Conservation (phyloP, 73 alveolate species). For the Tetrahymena malaccensis region DNA sequence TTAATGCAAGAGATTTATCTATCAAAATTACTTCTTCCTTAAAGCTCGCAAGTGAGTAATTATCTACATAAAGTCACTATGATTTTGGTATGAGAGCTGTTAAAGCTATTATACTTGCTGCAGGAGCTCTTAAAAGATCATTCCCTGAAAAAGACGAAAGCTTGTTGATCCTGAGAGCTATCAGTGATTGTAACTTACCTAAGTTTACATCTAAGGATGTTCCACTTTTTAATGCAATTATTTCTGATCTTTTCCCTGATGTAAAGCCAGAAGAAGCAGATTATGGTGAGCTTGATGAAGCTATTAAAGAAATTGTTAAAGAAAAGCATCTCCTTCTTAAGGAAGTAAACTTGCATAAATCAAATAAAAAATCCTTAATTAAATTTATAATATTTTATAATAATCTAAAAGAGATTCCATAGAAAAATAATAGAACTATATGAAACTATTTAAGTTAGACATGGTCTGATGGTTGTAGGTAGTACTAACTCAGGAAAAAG, state of each 20-base stretch:
- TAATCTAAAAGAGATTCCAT: constrained; percentile 63
- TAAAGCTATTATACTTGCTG: constrained; percentile 91
- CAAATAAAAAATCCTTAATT: background rate
- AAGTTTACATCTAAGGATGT: constrained; percentile 92
- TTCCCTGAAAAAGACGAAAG: constrained; percentile 79
- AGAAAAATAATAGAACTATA: constrained; percentile 82
- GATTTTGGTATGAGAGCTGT: constrained; percentile 99
- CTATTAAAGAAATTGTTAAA: constrained; percentile 50
- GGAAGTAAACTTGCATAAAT: background rate
- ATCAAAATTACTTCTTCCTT: constrained; percentile 78
- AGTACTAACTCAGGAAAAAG: constrained; percentile 93
- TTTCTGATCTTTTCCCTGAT: constrained; percentile 92
- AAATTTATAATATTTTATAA: background rate
- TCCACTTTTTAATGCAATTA: constrained; percentile 90
- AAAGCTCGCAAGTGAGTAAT: constrained; percentile 85
- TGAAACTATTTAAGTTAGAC: constrained; percentile 95
- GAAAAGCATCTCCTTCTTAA: constrained; percentile 38
- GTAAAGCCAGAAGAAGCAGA: constrained; percentile 70
- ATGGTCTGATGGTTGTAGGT: constrained; percentile 98
- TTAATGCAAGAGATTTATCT: constrained; percentile 82
- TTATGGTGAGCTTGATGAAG: constrained; percentile 59
- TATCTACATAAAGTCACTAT: constrained; percentile 89
- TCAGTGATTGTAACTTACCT: constrained; percentile 92
- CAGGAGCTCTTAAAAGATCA: constrained; percentile 89
- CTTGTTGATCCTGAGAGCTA: constrained; percentile 82